Evolutionary conservation across 192 early-diverging fungal genomes (phyloP).

Genomic region (Chytriomyces hyalinus): DNA sequence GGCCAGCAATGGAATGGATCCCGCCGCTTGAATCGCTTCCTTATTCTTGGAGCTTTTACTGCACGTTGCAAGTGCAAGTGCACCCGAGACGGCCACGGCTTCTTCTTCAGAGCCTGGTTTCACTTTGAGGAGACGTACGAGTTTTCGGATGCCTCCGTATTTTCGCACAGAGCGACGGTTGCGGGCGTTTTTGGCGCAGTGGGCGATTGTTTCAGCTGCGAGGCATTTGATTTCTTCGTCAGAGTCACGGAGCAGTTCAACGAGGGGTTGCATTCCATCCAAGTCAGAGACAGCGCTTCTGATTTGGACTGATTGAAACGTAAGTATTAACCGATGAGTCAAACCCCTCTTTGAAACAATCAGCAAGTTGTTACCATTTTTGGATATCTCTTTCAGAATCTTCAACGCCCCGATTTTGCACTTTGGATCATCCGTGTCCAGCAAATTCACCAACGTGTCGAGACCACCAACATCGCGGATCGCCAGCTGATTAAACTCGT

Average conservation of each 20-base stretch:
- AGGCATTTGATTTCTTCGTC: conserved; percentile 66
- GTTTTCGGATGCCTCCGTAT: conserved; percentile 64
- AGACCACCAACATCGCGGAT: conserved; percentile 70
- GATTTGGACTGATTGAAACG: conserved; percentile 49
- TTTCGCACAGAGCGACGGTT: conserved; percentile 61
- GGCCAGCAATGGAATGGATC: conserved; percentile 63
- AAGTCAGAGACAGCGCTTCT: conserved; percentile 63
- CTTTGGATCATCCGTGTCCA: conserved; percentile 70
- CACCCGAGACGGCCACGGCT: conserved; percentile 64
- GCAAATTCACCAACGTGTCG: conserved; percentile 65
- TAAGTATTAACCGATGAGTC: neutral
- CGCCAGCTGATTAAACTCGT: conserved; percentile 68
- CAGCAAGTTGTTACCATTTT: conserved; percentile 50
- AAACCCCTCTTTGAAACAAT: neutral
- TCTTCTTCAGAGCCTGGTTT: conserved; percentile 50
- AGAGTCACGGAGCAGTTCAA: conserved; percentile 61
- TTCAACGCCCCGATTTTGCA: conserved; percentile 68
- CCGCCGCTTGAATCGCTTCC: conserved; percentile 65
- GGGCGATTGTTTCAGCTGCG: conserved; percentile 69
- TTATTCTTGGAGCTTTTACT: conserved; percentile 68
- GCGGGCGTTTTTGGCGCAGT: conserved; percentile 68
- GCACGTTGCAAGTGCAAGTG: conserved; percentile 63
- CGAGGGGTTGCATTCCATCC: conserved; percentile 66
- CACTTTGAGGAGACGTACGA: conserved; percentile 61
- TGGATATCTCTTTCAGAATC: conserved; percentile 63